A percentile compares a stretch with the other conserved stretches of the same genome.
phyloP scores from a whole-genome alignment of 495 filamentous ascomycete genomes.

The Lasiosphaeris hirsuta region DNA sequence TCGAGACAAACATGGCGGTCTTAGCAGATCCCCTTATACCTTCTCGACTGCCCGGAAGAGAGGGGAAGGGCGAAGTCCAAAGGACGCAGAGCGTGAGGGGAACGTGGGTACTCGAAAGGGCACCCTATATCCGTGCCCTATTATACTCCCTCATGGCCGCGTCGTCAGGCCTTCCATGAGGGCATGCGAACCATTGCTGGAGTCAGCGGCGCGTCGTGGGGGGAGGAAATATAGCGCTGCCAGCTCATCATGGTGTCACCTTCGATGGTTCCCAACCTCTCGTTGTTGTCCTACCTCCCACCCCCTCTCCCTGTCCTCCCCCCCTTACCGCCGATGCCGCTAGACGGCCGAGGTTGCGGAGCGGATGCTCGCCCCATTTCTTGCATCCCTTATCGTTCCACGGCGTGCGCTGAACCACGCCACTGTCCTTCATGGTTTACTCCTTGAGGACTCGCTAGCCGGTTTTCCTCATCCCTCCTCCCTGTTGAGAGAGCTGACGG shows the following conservation, averaged over 20 bases:
- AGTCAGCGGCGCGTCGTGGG: constrained; percentile 9
- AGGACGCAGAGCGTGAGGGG: constrained; percentile 18
- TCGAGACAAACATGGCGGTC: constrained; percentile 1
- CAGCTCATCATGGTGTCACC: constrained; percentile 30
- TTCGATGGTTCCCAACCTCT: constrained; percentile 12
- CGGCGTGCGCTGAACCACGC: constrained; percentile 23
- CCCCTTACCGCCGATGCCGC: constrained; percentile 2
- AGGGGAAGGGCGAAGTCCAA: constrained; percentile 8
- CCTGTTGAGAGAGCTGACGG: not conserved
- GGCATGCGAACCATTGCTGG: not conserved
- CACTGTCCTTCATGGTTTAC: constrained; percentile 13
- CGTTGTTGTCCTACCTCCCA: not conserved
- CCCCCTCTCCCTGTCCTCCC: constrained; percentile 11
- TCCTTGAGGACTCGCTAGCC: constrained; percentile 6
- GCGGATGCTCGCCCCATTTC: constrained; percentile 8
- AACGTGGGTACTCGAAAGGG: constrained; percentile 15
- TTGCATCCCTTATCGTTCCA: constrained; percentile 21
- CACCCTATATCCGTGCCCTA: constrained; percentile 24
- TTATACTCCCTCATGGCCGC: constrained; percentile 26
- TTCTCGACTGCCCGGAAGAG: constrained; percentile 5
- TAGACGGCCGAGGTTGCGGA: constrained; percentile 8
- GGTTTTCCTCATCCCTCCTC: not conserved
- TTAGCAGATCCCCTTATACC: constrained; percentile 13
- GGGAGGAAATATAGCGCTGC: constrained; percentile 21
- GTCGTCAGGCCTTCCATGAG: constrained; percentile 9